Base-by-base conservation (phyloP, 1,284 basidiomycete genomes). In the Fistulinella cinereoalba region DNA sequence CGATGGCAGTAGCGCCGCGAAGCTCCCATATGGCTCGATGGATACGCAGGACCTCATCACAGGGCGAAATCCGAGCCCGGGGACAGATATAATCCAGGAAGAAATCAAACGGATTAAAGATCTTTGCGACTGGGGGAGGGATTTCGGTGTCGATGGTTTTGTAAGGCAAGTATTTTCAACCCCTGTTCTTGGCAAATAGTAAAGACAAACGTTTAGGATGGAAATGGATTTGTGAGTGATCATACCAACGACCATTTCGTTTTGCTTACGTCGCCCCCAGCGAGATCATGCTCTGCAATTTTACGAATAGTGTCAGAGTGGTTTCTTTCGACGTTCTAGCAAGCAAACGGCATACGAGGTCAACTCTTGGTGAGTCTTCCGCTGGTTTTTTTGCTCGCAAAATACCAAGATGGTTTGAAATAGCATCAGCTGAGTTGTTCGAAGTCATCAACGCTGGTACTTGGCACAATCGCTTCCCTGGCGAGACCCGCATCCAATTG, bases 271-370 rank as follows among this genome's bases (percentile, higher is more conserved):
- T 22, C 22, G n/a, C 13, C 6, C 37, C 11, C 43, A 80, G 77
- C 44, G 77, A 80, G 57, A 65, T 76, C 22, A 77, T 80, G 74
- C 55, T 77, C 4, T 80, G 77, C 51, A 60, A 77, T 54, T 71
- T 79, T 49, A 67, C 62, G 5, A 52, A 62, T 10, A 71, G 74
- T 1, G 53, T 79, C 15, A 58, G 69, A 19, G 43, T 72, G 4
- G 58, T 69, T n/a, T 70, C 72, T 6, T 60, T 64, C 29, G 34
- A 50, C 2, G 59, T 65, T 37, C 44, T 68, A 11, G 42, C 39
- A 5, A 42, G 37, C 16, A 34, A n/a, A 21, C 7, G 10, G 0
- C 8, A 6, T 21, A 2, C 3, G 1, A 12, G 1, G 3, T 16
- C 23, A 18, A 13, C 1, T 1, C 0, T 1, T 3, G 1, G 58